Percentiles rank a stretch among this genome's conserved stretches.
phyloP scores from a whole-genome alignment of 2,329 filamentous ascomycete genomes.

The Sordariomycetes sp. region DNA sequence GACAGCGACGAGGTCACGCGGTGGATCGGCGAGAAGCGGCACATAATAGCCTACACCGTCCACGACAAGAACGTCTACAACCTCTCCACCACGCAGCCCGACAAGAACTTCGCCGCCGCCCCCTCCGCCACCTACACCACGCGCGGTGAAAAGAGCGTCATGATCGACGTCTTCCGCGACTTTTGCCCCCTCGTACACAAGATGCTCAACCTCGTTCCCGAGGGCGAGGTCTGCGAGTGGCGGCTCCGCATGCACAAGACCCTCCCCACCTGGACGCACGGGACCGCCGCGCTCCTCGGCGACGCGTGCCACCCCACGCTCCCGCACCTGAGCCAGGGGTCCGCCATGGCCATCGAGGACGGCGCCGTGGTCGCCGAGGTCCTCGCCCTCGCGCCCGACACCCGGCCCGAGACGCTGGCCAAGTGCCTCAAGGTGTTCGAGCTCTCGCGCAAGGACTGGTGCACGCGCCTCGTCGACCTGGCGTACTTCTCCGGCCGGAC shows the following conservation, averaged over 20 bases:
- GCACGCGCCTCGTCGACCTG: constrained; percentile 39
- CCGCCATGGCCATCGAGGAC: constrained; percentile 59
- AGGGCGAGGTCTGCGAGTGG: constrained; percentile 56
- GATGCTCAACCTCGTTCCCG: constrained; percentile 49
- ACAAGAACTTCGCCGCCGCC: constrained; percentile 47
- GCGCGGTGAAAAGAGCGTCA: constrained; percentile 46
- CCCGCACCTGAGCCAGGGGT: constrained; percentile 56
- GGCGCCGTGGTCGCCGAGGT: constrained; percentile 48
- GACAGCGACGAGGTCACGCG: constrained; percentile 57
- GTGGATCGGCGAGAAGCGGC: constrained; percentile 66
- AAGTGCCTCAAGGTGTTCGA: constrained; percentile 45
- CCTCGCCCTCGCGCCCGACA: constrained; percentile 27
- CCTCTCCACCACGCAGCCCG: constrained; percentile 51
- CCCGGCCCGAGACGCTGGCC: constrained; percentile 26
- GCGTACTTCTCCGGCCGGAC: constrained; percentile 41
- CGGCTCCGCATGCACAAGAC: constrained; percentile 46
- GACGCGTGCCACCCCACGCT: constrained; percentile 60
- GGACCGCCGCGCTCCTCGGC: constrained; percentile 45
- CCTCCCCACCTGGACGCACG: constrained; percentile 47
- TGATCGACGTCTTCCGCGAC: constrained; percentile 50
- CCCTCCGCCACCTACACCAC: constrained; percentile 52
- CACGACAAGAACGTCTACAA: constrained; percentile 56
- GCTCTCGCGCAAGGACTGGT: constrained; percentile 43
- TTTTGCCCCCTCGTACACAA: constrained; percentile 49
- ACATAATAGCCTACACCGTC: constrained; percentile 72